phyloP scores from a whole-genome alignment of 2,329 filamentous ascomycete species.

The Penicillium glabrum region DNA sequence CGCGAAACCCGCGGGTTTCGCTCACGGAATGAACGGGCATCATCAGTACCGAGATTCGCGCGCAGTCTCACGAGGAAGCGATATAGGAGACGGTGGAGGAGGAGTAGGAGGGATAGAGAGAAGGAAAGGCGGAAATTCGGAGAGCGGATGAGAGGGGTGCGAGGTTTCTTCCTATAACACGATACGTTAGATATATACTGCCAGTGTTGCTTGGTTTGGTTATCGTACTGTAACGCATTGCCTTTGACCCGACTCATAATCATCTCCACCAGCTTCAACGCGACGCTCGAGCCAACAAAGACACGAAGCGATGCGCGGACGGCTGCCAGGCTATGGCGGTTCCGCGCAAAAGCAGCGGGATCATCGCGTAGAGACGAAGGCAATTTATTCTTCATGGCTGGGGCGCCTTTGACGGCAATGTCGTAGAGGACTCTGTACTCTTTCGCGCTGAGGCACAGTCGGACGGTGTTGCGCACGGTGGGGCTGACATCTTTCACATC shows the following conservation, averaged over 20 bases:
- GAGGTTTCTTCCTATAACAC: slow-evolving; percentile 34
- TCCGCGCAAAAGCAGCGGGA: slow-evolving; percentile 50
- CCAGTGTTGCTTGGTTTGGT: neutral
- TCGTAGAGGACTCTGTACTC: slow-evolving; percentile 85
- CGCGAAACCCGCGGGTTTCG: slow-evolving; percentile 76
- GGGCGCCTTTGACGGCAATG: slow-evolving; percentile 73
- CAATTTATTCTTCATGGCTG: slow-evolving; percentile 56
- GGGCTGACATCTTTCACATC: slow-evolving; percentile 55
- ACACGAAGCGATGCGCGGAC: slow-evolving; percentile 70
- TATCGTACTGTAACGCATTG: slow-evolving; percentile 23
- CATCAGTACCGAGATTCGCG: slow-evolving; percentile 73
- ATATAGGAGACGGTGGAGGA: slow-evolving; percentile 85
- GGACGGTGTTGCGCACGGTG: slow-evolving; percentile 78
- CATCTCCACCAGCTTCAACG: slow-evolving; percentile 63
- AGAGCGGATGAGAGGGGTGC: slow-evolving; percentile 51
- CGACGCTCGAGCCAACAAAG: slow-evolving; percentile 63
- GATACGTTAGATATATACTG: neutral
- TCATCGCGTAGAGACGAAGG: slow-evolving; percentile 54
- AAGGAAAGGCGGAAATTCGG: slow-evolving; percentile 74
- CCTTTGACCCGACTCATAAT: slow-evolving; percentile 37
- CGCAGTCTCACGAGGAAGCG: slow-evolving; percentile 84
- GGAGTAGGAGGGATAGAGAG: slow-evolving; percentile 79
- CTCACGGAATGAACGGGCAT: slow-evolving; percentile 74
- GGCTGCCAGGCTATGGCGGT: slow-evolving; percentile 70
- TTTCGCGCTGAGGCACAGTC: slow-evolving; percentile 78